These are phyloP conservation scores for Hawksworthiomyces lignivorus DNA, from an alignment of 2,329 filamentous ascomycete genomes.

Conservation along the genomic window DNA sequence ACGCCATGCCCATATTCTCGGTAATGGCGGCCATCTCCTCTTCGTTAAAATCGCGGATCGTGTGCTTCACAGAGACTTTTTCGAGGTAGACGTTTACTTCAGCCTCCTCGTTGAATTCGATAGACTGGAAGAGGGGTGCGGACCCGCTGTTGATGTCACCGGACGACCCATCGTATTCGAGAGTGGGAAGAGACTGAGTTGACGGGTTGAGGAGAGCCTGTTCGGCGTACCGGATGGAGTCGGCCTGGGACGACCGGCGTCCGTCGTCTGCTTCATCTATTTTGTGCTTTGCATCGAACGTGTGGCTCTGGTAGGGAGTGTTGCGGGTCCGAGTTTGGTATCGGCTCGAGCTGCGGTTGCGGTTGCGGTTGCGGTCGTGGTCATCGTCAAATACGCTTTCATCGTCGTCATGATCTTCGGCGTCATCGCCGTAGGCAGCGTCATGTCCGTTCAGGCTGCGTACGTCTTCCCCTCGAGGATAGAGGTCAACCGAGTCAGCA, in stretches of 20 bases:
- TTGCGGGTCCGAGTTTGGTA: constrained; percentile 3
- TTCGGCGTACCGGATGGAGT: constrained; percentile 42
- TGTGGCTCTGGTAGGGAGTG: constrained; percentile 11
- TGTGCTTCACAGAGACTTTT: constrained; percentile 38
- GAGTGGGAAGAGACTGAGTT: constrained; percentile 18
- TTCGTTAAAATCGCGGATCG: constrained; percentile 34
- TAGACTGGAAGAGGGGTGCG: constrained; percentile 25
- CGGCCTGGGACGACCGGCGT: constrained; percentile 22
- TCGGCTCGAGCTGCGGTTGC: background rate
- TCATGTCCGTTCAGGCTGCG: constrained; percentile 22
- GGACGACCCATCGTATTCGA: constrained; percentile 18
- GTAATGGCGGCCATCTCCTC: constrained; percentile 30
- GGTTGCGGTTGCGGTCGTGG: constrained; percentile 25
- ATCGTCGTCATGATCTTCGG: constrained; percentile 26
- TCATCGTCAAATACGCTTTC: constrained; percentile 28
- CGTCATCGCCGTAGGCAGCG: constrained; percentile 42
- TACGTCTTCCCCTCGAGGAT: constrained; percentile 20
- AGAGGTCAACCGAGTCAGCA: constrained; percentile 17
- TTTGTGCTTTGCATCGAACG: constrained; percentile 24
- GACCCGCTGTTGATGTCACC: constrained; percentile 15
- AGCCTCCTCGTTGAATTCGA: constrained; percentile 40
- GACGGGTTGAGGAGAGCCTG: constrained; percentile 38
- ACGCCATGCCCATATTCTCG: constrained; percentile 22
- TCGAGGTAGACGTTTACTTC: constrained; percentile 25
- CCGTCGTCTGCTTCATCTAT: constrained; percentile 33